These are phyloP conservation scores for Diplocarpon rosae DNA, from an alignment of 2,329 filamentous ascomycete genomes.

Conservation along the genomic window DNA sequence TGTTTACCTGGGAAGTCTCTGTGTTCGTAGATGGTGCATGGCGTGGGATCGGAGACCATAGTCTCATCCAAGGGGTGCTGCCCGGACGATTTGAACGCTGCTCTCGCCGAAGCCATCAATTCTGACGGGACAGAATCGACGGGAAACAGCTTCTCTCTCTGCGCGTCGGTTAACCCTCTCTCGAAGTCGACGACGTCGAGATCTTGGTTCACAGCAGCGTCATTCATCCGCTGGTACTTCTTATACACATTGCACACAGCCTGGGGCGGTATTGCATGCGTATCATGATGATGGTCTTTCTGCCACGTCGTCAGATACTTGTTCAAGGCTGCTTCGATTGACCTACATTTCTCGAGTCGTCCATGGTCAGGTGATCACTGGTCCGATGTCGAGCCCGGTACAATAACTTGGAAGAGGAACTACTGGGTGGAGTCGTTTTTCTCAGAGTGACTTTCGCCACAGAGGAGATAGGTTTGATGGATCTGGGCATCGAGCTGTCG, in stretches of 20 bases:
- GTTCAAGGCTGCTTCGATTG: background rate
- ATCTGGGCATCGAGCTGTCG: background rate
- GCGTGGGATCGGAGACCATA: background rate
- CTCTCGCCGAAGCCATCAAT: conserved; percentile 17
- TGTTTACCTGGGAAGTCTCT: conserved; percentile 23
- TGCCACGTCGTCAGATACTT: background rate
- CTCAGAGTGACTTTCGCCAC: background rate
- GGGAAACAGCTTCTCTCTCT: conserved; percentile 18
- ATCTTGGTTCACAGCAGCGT: conserved; percentile 18
- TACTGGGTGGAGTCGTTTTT: background rate
- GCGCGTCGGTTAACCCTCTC: conserved; percentile 21
- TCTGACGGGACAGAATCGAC: conserved; percentile 18
- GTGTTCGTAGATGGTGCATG: conserved; percentile 25
- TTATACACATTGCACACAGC: conserved; percentile 26
- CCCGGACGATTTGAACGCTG: conserved; percentile 10
- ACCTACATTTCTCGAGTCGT: conserved; percentile 5
- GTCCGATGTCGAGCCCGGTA: conserved; percentile 4
- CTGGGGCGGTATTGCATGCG: conserved; percentile 26
- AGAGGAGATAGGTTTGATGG: background rate
- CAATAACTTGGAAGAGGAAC: background rate
- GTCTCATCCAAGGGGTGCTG: background rate
- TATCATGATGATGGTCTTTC: conserved; percentile 22
- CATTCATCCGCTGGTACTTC: conserved; percentile 25
- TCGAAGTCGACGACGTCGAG: conserved; percentile 24
- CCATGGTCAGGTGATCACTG: conserved; percentile 11